Evolutionary conservation across 2,329 filamentous ascomycete genomes (phyloP), one percentile per base, ranked within the genome.

Genomic region (Stemphylium lycopersici): DNA sequence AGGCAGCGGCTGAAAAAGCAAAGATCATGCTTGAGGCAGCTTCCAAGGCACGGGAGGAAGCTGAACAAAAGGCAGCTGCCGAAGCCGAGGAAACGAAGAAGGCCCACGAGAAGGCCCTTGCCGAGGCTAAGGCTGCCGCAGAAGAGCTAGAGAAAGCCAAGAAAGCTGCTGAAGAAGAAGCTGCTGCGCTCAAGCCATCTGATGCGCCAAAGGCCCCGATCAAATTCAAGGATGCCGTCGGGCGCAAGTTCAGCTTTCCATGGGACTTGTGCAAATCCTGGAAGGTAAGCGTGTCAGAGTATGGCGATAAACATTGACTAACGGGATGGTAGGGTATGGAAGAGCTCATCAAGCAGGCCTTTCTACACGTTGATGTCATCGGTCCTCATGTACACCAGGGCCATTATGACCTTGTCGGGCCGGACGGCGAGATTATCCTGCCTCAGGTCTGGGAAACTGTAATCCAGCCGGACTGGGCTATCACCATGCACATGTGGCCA

Each of bases 311-410:
- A 13, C 38, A 6, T 22, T 11, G 11, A 45, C 90, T 96, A 73
- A 88, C 88, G 63, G 96, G 96, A 79, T 85, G 83, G 41, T 45
- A 80, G 72, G 78, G 78, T 32, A 80, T 81, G 79, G 77, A 80
- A 58, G 69, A 71, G 26, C 70, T 81, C 42, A 80, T 81, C 71
- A 77, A 78, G 58, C 79, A 81, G 65, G 79, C 79, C 16, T 81
- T 81, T 65, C 61, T 77, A 18, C 78, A 80, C 56, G 75, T 80
- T 26, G 79, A 80, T 45, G 68, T 74, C 24, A 76, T 81, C 24
- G 76, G 77, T 32, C 73, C 75, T 34, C 78, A 79, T 52, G 78
- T 81, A 6, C 73, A 77, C 29, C 71, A 77, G 52, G 77, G 78
- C 26, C 77, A 79, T 56, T 81, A 80, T 65, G 78, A 81, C 50